Evolutionary conservation across 352 stramenopile species (phyloP), one percentile per base, ranked within the genome.

Genomic region (Aphanomyces euteiches): DNA sequence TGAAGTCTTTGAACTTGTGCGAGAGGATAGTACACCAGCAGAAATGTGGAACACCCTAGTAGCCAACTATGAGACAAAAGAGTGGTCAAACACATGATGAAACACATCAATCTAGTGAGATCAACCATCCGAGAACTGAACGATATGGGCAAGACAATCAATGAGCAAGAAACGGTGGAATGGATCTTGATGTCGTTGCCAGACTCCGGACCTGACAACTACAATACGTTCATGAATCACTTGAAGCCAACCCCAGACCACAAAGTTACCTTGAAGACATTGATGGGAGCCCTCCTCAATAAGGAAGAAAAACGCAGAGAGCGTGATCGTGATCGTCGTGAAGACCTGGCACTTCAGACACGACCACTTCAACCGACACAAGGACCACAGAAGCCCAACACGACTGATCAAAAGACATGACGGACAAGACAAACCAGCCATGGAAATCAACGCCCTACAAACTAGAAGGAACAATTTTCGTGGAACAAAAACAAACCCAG

Each of bases 81-180:
- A 53, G 45, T 53, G 45, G 45, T 53, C 13, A 53, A 53, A 53
- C n/a, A 53, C 45, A 53, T 53, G 45, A 15, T 53, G 13, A 53
- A 53, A 15, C 45, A 53, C n/a, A 53, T 53, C 45, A 53, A 15
- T 53, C 13, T 15, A 53, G 45, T 53, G 1, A n/a, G 45, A 53
- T 15, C 45, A 15, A 53, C 45, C 13, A 53, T 53, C 2, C 45
- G 45, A 15, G 45, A 53, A 19, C 13, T 53, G 45, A n/a, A n/a
- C n/a, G 45, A 53, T 19, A 53, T 53, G 45, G 45, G 45, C 45
- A 53, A 53, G 45, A 19, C 13, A 53, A 53, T 53, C 13, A 53
- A 15, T 15, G 45, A 53, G 2, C n/a, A 15, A 19, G 45, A 53
- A 53, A 19, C n/a, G n/a, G 45, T 53, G 45, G 45, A 53, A n/a